Conservation (phyloP, 148 eudicot genomes). For the Linanthus parryae region DNA sequence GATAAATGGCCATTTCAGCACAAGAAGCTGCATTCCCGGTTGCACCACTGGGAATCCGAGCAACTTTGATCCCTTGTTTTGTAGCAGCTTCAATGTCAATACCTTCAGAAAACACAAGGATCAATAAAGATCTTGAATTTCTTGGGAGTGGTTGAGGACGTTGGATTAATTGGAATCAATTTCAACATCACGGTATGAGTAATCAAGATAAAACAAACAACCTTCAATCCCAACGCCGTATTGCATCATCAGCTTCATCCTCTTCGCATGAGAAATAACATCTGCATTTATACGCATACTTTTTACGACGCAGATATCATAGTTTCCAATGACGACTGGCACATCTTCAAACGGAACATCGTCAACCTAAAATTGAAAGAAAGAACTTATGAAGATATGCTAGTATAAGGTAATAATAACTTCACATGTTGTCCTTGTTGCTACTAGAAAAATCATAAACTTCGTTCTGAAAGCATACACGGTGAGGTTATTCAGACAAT, state of each 20-base stretch:
- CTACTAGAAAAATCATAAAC: no score
- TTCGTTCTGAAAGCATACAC: no score
- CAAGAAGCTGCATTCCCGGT: constrained; percentile 94
- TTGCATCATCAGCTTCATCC: constrained; percentile 89
- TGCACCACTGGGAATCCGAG: constrained; percentile 57
- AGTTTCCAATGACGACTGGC: constrained; percentile 64
- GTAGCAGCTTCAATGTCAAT: constrained; percentile 79
- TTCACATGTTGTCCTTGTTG: no score
- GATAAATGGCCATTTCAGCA: constrained; percentile 96
- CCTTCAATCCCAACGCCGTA: constrained; percentile 97
- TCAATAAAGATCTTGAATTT: background rate
- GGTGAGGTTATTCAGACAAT: no score
- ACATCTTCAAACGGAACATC: constrained; percentile 50
- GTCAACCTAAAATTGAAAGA: constrained; percentile 64
- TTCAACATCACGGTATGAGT: background rate
- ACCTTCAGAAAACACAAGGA: constrained; percentile 49
- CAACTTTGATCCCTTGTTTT: constrained; percentile 75
- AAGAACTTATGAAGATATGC: background rate
- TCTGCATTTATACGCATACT: constrained; percentile 48
- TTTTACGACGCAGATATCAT: constrained; percentile 70
- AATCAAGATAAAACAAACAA: constrained; percentile 6
- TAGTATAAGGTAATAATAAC: background rate
- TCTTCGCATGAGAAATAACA: constrained; percentile 61
- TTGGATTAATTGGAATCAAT: no score
- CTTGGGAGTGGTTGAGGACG: background rate